Evolutionary conservation across 164 flowering plant species (phyloP).

Genomic region (Hamamelis virginiana): DNA sequence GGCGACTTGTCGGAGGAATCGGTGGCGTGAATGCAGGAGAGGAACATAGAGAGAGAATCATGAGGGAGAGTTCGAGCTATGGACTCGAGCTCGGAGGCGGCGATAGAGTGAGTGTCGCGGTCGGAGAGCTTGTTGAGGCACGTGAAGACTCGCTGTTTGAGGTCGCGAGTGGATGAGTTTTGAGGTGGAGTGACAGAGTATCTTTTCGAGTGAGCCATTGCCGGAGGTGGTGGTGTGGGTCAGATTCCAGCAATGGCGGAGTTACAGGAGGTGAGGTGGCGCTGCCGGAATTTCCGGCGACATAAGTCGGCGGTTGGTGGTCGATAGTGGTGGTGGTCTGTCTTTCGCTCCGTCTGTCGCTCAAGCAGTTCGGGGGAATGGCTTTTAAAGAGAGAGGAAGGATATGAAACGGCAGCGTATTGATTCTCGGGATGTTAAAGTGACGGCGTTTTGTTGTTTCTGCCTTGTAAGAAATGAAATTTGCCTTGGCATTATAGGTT

Average conservation of each 20-base stretch:
- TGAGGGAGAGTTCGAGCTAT: constrained; percentile 47
- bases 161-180: constrained; percentile 37
- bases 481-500: background rate
- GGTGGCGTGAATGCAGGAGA: constrained; percentile 69
- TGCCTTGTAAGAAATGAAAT: background rate
- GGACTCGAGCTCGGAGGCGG: constrained; percentile 71
- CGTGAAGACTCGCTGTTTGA: constrained; percentile 60
- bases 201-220: constrained; percentile 11
- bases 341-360: background rate
- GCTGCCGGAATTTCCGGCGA: background rate
- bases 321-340: background rate
- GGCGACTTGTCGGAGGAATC: constrained; percentile 67
- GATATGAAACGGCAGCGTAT: background rate
- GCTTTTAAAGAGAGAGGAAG: background rate
- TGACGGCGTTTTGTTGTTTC: background rate
- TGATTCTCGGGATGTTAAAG: background rate
- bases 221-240: background rate
- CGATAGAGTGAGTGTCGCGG: constrained; percentile 70
- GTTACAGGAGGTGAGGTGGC: background rate
- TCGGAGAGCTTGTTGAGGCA: constrained; percentile 80
- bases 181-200: background rate
- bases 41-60: constrained; percentile 52
- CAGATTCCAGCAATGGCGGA: background rate
- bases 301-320: background rate
- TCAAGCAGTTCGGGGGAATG: background rate